A percentile compares a stretch with the other conserved stretches of the same genome.
Evolutionary conservation across 805 yeast genomes (phyloP).

Genomic region (Kodamaea hsintzibuensis): DNA sequence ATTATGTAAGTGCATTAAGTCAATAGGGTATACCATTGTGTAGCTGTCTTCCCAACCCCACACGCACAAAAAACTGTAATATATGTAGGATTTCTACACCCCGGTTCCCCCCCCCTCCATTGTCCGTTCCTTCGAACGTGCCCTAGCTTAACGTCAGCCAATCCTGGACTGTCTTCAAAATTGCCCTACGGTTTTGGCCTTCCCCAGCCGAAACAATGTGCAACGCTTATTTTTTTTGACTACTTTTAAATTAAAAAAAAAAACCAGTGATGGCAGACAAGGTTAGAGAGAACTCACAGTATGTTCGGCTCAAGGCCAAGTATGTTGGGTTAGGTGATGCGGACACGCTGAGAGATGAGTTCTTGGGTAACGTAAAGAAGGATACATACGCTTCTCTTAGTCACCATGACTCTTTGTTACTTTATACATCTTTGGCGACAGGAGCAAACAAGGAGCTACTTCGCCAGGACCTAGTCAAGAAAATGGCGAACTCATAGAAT

Average conservation of each 20-base stretch:
- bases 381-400: slow-evolving; percentile 65
- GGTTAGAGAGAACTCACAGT: slow-evolving; percentile 58
- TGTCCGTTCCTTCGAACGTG: too few relatives aligned
- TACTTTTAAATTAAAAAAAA: neutral
- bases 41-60: neutral
- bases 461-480: slow-evolving; percentile 34
- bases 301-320: slow-evolving; percentile 55
- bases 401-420: slow-evolving; percentile 57
- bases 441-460: slow-evolving; percentile 39
- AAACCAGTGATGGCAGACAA: slow-evolving; percentile 55
- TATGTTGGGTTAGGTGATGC: slow-evolving; percentile 78
- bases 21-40: too few relatives aligned
- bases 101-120: neutral
- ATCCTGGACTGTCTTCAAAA: neutral
- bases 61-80: neutral
- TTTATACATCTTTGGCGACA: slow-evolving; percentile 53
- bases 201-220: neutral
- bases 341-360: slow-evolving; percentile 67
- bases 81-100: neutral
- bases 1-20: too few relatives aligned
- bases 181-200: slow-evolving; percentile 1
- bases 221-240: neutral
- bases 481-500: slow-evolving; percentile 27
- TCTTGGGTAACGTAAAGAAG: slow-evolving; percentile 63
- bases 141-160: neutral